Conservation (phyloP, 768 basidiomycete species). For the Leccinum variicolor region DNA sequence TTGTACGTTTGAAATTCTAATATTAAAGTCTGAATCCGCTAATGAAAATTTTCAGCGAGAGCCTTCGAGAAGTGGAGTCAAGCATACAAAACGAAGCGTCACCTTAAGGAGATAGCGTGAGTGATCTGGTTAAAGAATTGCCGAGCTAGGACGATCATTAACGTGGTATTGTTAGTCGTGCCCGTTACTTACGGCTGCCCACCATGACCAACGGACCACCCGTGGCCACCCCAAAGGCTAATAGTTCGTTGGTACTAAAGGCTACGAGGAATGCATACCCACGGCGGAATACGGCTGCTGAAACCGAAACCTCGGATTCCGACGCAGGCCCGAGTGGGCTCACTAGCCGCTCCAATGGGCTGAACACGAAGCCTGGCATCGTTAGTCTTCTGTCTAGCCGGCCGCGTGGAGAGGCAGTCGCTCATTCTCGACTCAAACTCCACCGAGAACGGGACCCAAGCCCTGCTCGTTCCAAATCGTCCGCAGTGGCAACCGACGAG, state of each 20-base stretch:
- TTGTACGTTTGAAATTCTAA: conserved; percentile 41
- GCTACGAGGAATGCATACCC: conserved; percentile 30
- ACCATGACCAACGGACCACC: conserved; percentile 43
- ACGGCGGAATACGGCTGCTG: conserved; percentile 24
- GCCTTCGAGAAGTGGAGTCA: conserved; percentile 66
- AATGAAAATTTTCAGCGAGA: conserved; percentile 36
- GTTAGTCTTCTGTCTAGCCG: conserved; percentile 38
- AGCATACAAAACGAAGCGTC: conserved; percentile 63
- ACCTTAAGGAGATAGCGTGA: conserved; percentile 81
- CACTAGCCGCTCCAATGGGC: conserved; percentile 24
- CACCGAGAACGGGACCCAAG: conserved; percentile 30
- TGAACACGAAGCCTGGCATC: conserved; percentile 31
- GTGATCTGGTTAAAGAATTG: conserved; percentile 31
- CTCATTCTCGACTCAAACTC: conserved; percentile 27
- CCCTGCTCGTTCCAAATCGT: conserved; percentile 30
- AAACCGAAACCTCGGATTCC: conserved; percentile 33
- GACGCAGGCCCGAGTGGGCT: conserved; percentile 26
- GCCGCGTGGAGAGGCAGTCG: conserved; percentile 23
- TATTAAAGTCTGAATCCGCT: conserved; percentile 5
- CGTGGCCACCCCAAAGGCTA: conserved; percentile 26
- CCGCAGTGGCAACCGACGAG: conserved; percentile 19
- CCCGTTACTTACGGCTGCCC: conserved; percentile 76
- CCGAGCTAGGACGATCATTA: conserved; percentile 24
- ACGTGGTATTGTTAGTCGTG: conserved; percentile 51
- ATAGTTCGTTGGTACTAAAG: conserved; percentile 25